Conservation (phyloP, 1,284 basidiomycete genomes). For the Puccinia horiana region DNA sequence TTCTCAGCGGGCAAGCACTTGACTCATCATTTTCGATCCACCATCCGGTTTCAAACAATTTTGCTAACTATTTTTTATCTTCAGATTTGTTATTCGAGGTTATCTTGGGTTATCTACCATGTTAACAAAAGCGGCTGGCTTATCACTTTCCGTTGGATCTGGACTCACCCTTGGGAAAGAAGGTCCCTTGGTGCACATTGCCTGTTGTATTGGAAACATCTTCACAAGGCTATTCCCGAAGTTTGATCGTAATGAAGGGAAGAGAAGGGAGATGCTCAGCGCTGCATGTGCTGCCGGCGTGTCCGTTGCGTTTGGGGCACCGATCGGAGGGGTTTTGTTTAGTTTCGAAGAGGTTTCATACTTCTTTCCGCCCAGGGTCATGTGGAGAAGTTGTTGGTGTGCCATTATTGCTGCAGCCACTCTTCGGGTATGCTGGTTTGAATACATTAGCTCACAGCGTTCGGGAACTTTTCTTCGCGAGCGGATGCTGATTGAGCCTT, state of each 20-base stretch:
- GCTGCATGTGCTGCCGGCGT: slow-evolving; percentile 66
- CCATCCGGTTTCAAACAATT: not conserved
- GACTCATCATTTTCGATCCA: not conserved
- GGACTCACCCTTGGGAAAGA: slow-evolving; percentile 90
- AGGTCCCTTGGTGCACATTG: slow-evolving; percentile 95
- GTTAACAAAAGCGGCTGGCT: slow-evolving; percentile 84
- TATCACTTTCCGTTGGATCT: slow-evolving; percentile 86
- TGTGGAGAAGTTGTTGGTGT: slow-evolving; percentile 56
- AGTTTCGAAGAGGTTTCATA: slow-evolving; percentile 71
- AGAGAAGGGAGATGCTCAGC: slow-evolving; percentile 85
- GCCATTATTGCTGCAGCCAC: slow-evolving; percentile 57
- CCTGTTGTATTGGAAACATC: slow-evolving; percentile 91
- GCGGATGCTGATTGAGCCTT: slow-evolving; percentile 68
- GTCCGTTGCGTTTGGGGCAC: slow-evolving; percentile 35
- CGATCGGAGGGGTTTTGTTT: slow-evolving; percentile 65
- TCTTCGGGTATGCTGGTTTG: slow-evolving; percentile 47
- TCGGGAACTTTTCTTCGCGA: not conserved
- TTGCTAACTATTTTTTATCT: not conserved
- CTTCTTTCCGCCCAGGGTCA: slow-evolving; percentile 86
- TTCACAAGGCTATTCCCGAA: slow-evolving; percentile 81
- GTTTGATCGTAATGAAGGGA: slow-evolving; percentile 89
- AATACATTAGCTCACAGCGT: not conserved
- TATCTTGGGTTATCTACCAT: slow-evolving; percentile 88
- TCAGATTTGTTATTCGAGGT: slow-evolving; percentile 95
- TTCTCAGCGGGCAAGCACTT: slow-evolving; percentile 71